Percentiles rank a stretch among this genome's conserved stretches.
phyloP scores from a whole-genome alignment of 495 filamentous ascomycete species.

The Recurvomyces mirabilis region DNA sequence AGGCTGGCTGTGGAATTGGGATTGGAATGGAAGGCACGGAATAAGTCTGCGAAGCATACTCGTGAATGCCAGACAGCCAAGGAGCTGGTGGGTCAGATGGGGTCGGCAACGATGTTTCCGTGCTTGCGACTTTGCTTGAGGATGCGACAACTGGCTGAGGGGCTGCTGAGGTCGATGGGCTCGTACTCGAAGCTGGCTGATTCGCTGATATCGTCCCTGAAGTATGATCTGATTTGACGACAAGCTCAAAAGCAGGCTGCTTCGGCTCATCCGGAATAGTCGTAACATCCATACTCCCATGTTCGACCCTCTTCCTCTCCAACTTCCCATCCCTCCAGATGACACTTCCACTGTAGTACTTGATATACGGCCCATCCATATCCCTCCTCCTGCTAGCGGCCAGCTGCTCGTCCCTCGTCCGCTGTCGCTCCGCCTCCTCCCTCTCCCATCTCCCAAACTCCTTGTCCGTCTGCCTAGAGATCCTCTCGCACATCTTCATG shows the following conservation, averaged over 20 bases:
- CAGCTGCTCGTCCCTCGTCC: constrained; percentile 61
- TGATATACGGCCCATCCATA: constrained; percentile 79
- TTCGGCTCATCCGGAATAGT: background rate
- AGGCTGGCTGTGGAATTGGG: background rate
- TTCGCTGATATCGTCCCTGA: background rate
- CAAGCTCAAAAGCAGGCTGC: background rate
- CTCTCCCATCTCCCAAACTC: constrained; percentile 67
- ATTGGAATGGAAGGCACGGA: no score
- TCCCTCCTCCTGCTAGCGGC: constrained; percentile 70
- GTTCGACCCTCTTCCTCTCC: constrained; percentile 36
- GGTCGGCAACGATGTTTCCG: background rate
- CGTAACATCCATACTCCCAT: constrained; percentile 37
- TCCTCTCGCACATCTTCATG: constrained; percentile 67
- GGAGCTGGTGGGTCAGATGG: background rate
- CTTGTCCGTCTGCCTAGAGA: constrained; percentile 77
- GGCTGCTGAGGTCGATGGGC: background rate
- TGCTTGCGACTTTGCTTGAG: background rate
- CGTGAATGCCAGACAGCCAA: constrained; percentile 4
- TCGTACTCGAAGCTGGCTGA: background rate
- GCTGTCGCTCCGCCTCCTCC: constrained; percentile 78
- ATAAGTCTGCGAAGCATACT: constrained; percentile 3
- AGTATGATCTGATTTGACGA: no score
- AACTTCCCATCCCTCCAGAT: constrained; percentile 66
- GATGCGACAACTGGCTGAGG: background rate
- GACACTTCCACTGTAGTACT: constrained; percentile 83